phyloP scores from a whole-genome alignment of 2,329 filamentous ascomycete genomes.

The Stagonosporopsis rhizophila region DNA sequence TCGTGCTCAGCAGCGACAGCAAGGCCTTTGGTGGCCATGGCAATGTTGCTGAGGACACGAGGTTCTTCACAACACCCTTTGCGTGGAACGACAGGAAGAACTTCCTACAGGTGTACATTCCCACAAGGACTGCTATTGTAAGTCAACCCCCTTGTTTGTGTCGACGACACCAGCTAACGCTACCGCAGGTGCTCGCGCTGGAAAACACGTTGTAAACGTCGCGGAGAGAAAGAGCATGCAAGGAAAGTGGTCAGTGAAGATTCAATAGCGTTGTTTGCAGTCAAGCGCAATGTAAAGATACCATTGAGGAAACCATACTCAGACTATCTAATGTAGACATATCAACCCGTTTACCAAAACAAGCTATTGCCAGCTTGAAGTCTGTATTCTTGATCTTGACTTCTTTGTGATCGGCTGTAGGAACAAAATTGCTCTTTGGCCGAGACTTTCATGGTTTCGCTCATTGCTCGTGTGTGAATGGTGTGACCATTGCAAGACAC shows the following conservation, averaged over 20 bases:
- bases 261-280: slow-evolving; percentile 4
- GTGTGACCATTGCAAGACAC: too few relatives aligned
- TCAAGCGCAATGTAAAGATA: slow-evolving; percentile 3
- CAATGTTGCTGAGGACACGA: slow-evolving; percentile 77
- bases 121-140: slow-evolving; percentile 82
- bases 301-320: slow-evolving; percentile 8
- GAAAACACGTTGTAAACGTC: slow-evolving; percentile 36
- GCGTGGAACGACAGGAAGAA: slow-evolving; percentile 90
- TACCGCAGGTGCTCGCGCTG: slow-evolving; percentile 33
- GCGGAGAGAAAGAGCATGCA: neutral
- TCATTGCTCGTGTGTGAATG: too few relatives aligned
- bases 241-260: neutral
- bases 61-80: slow-evolving; percentile 91
- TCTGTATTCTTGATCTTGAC: neutral
- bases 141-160: slow-evolving; percentile 39
- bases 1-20: slow-evolving; percentile 83
- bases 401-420: too few relatives aligned
- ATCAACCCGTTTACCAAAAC: neutral
- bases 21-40: slow-evolving; percentile 79
- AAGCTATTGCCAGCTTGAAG: neutral
- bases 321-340: slow-evolving; percentile 10
- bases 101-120: slow-evolving; percentile 91
- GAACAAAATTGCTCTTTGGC: too few relatives aligned
- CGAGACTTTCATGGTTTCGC: too few relatives aligned
- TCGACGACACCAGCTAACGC: slow-evolving; percentile 12